phyloP scores from a whole-genome alignment of 2,329 filamentous ascomycete species.

The Colletotrichum graminicola region DNA sequence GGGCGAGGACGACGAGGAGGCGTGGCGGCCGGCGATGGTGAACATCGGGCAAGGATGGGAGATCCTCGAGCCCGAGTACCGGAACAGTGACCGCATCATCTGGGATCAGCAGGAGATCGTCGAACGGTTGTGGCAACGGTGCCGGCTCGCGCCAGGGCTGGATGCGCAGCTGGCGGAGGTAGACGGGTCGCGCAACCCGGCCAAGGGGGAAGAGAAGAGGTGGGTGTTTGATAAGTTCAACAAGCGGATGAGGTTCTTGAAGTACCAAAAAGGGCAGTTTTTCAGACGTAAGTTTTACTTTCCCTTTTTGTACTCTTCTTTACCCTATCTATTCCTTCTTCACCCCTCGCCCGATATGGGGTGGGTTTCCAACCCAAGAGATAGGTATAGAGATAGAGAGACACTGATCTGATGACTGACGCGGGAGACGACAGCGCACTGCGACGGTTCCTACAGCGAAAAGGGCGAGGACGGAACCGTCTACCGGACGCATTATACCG shows the following conservation, averaged over 20 bases:
- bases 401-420: constrained; percentile 1
- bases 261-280: constrained; percentile 78
- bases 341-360: background rate
- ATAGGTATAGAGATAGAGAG: background rate
- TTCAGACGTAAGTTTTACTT: constrained; percentile 65
- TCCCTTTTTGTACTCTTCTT: too few relatives aligned
- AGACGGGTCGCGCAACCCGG: constrained; percentile 44
- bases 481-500: constrained; percentile 63
- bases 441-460: constrained; percentile 73
- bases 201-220: constrained; percentile 4
- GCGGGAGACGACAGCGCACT: constrained; percentile 65
- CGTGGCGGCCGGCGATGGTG: constrained; percentile 78
- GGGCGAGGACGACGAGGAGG: background rate
- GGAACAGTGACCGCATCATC: constrained; percentile 82
- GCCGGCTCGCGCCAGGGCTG: constrained; percentile 58
- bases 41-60: constrained; percentile 74
- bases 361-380: background rate
- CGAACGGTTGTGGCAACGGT: constrained; percentile 72
- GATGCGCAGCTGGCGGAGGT: constrained; percentile 54
- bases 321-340: background rate
- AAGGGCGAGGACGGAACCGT: constrained; percentile 57
- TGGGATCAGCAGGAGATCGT: constrained; percentile 76
- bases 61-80: constrained; percentile 65
- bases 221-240: constrained; percentile 71
- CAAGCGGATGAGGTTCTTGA: constrained; percentile 80